These are phyloP conservation scores for Ogataea henricii DNA, from an alignment of 805 yeast genomes.

Conservation along the genomic window DNA sequence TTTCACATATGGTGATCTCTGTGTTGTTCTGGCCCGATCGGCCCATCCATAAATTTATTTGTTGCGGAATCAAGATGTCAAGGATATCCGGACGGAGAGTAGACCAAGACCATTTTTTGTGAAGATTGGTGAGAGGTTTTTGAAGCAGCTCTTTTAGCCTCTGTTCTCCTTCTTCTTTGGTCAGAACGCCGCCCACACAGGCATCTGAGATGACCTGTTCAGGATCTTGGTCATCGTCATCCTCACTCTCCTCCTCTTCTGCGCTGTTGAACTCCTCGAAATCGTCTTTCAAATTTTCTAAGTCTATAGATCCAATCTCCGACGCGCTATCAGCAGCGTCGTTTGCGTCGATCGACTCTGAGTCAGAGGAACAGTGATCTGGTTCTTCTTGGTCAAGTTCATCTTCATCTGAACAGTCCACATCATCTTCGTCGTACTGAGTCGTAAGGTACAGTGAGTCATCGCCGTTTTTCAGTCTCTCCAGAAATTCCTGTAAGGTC, in stretches of 20 bases:
- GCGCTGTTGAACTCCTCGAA: constrained; percentile 42
- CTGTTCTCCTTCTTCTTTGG: constrained; percentile 36
- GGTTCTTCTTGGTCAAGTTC: constrained; percentile 15
- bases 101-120: constrained; percentile 26
- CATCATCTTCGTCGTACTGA: constrained; percentile 57
- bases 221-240: no score
- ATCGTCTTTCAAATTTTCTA: constrained; percentile 50
- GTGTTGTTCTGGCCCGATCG: constrained; percentile 27
- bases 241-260: constrained; percentile 23
- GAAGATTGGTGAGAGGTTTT: constrained; percentile 57
- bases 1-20: constrained; percentile 13
- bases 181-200: constrained; percentile 28
- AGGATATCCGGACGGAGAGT: constrained; percentile 48
- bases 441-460: constrained; percentile 63
- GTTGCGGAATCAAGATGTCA: constrained; percentile 57
- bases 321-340: background rate
- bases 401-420: constrained; percentile 28
- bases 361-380: constrained; percentile 1
- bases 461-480: constrained; percentile 43
- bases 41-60: constrained; percentile 77
- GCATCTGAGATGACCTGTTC: constrained; percentile 17
- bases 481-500: constrained; percentile 51
- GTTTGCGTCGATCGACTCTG: background rate
- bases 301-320: constrained; percentile 44
- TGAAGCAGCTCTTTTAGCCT: constrained; percentile 56